Evolutionary conservation across 2,329 filamentous ascomycete species (phyloP).

Genomic region (Microsporum audouinii): DNA sequence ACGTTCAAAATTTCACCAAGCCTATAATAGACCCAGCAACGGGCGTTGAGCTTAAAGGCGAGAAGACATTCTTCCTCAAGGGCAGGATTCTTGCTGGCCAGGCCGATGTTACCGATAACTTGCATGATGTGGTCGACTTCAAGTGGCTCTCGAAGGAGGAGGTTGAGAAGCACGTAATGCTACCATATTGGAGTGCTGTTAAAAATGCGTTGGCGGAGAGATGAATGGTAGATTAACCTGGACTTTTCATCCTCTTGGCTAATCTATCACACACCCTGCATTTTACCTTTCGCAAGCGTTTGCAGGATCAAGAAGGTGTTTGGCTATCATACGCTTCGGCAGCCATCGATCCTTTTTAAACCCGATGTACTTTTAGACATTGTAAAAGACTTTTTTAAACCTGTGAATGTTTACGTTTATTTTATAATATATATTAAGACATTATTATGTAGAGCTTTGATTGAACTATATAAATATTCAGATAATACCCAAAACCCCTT

Average conservation of each 20-base stretch:
- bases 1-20: constrained; percentile 47
- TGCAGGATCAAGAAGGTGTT: neutral
- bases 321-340: neutral
- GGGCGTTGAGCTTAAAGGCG: constrained; percentile 43
- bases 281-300: neutral
- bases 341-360: neutral
- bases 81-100: constrained; percentile 95
- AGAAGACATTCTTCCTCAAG: constrained; percentile 94
- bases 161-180: constrained; percentile 54
- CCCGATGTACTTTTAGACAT: constrained; percentile 5
- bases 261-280: neutral
- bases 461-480: neutral
- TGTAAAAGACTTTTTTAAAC: constrained; percentile 3
- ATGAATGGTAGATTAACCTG: constrained; percentile 32
- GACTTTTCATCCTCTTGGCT: neutral
- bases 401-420: neutral
- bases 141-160: constrained; percentile 89
- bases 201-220: constrained; percentile 74
- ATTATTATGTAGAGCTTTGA: neutral
- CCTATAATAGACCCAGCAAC: constrained; percentile 32
- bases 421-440: neutral
- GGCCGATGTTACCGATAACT: constrained; percentile 55
- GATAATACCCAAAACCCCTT: neutral
- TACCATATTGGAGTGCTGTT: constrained; percentile 61
- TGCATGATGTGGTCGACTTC: constrained; percentile 66